phyloP scores from a whole-genome alignment of 371 early-diverging fungal species.

The Mucor piriformis region DNA sequence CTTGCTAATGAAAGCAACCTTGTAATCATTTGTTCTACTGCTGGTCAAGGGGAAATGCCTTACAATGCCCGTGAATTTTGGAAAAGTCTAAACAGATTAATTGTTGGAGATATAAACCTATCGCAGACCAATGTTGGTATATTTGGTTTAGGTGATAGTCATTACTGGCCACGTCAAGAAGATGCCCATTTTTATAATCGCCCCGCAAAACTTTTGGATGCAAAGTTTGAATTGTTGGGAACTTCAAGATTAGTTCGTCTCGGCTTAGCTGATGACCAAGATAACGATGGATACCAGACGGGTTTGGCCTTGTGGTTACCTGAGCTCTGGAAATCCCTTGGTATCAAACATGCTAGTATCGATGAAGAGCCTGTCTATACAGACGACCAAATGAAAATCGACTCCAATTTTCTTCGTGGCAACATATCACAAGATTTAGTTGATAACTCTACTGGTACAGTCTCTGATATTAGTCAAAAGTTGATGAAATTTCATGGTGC shows the following conservation, averaged over 20 bases:
- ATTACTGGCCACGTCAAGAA: conserved; percentile 92
- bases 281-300: conserved; percentile 85
- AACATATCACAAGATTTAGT: conserved; percentile 80
- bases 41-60: conserved; percentile 95
- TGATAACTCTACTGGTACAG: conserved; percentile 79
- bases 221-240: conserved; percentile 72
- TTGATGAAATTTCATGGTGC: conserved; percentile 93
- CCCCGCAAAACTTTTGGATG: conserved; percentile 82
- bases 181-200: conserved; percentile 89
- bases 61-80: conserved; percentile 85
- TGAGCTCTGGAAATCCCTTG: conserved; percentile 76
- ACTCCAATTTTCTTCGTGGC: conserved; percentile 87
- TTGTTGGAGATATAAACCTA: conserved; percentile 63
- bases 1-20: conserved; percentile 72
- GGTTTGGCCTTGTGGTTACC: conserved; percentile 75
- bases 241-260: conserved; percentile 60
- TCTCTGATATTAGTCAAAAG: conserved; percentile 84
- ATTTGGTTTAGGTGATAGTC: conserved; percentile 89
- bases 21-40: conserved; percentile 78
- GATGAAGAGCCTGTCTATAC: conserved; percentile 64
- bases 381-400: conserved; percentile 87
- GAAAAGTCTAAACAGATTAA: conserved; percentile 62
- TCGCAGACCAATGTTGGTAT: conserved; percentile 69
- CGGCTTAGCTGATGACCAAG: conserved; percentile 89
- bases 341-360: conserved; percentile 42